Evolutionary conservation across 768 basidiomycete genomes (phyloP).

Genomic region (Podaxis pistillaris): DNA sequence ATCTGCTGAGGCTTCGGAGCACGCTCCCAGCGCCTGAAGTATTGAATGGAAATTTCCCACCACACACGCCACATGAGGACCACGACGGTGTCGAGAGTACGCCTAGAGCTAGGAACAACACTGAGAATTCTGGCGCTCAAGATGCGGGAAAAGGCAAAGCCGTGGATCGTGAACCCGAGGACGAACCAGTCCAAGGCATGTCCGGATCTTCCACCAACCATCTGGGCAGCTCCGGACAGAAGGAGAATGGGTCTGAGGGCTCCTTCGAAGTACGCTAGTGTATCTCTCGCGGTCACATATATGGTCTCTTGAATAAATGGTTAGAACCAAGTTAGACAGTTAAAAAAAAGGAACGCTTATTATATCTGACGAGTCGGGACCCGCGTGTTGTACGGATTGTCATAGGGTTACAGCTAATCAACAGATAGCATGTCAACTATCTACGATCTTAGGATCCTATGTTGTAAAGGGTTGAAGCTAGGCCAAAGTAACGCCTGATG

Average conservation of each 20-base stretch:
- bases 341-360: not conserved
- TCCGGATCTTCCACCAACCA: not conserved
- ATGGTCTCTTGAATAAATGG: conserved; percentile 2
- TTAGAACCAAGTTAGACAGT: not conserved
- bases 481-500: too few species aligned
- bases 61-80: not conserved
- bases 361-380: not conserved
- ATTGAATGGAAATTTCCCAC: not conserved
- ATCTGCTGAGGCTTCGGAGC: conserved; percentile 74
- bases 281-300: not conserved
- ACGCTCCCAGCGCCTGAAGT: conserved; percentile 43
- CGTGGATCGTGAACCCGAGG: conserved; percentile 2
- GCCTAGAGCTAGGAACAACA: not conserved
- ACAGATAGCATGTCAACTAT: too few species aligned
- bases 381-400: too few species aligned
- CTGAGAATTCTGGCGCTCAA: not conserved
- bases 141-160: conserved; percentile 5
- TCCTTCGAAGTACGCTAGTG: not conserved
- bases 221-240: not conserved
- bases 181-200: not conserved
- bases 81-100: not conserved
- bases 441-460: too few species aligned
- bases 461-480: too few species aligned
- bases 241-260: conserved; percentile 12
- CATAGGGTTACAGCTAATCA: too few species aligned